Base-by-base conservation (phyloP, 2,329 filamentous ascomycete species). In the Alternaria metachromatica region DNA sequence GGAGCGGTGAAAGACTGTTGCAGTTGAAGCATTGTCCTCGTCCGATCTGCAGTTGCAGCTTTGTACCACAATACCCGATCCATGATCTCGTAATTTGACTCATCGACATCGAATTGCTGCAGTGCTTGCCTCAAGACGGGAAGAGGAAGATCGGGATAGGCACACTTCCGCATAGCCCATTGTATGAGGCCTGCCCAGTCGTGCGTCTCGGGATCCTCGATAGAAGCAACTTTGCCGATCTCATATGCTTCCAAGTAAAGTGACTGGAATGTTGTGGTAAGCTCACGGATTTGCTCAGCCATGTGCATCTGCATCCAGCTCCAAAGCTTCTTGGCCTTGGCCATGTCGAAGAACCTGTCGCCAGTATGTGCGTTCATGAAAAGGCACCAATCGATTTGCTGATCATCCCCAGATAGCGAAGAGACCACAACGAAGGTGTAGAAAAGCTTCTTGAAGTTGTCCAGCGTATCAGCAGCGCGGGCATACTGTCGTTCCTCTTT, bases 171-270 rank as follows among this genome's bases (percentile, higher is more conserved):
- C 66, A 88, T 81, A 1, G 89, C 86, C 92, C 92, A 95, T 37
- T 85, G 82, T 50, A 94, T 85, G 6, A 94, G 78, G 5, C 76
- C 78, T 10, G 82, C 80, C 91, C 92, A 94, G 72, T 94, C 89
- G 63, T 92, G 93, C 2, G 85, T 84, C 43, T 86, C 77, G 0
- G 89, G 83, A 49, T 90, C 80, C 55, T 91, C 84, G 67, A 94
- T 82, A 2, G 83, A 77, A 2, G 88, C 85, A 1, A 94, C 68
- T 64, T 90, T 84, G 9, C 86, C 85, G 2, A 82, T 83, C 67
- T 89, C 86, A 68, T 93, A 93, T 0, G 91, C 91, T 50, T 84
- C 79, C 6, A 93, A 80, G 69, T 92, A 92, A 8, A 83, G 84
- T 15, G 87, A 82, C 70, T 91, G 89, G 66, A 95, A 92, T 51